Base-by-base conservation (phyloP, 192 early-diverging fungal genomes). In the Backusella macrospora region DNA sequence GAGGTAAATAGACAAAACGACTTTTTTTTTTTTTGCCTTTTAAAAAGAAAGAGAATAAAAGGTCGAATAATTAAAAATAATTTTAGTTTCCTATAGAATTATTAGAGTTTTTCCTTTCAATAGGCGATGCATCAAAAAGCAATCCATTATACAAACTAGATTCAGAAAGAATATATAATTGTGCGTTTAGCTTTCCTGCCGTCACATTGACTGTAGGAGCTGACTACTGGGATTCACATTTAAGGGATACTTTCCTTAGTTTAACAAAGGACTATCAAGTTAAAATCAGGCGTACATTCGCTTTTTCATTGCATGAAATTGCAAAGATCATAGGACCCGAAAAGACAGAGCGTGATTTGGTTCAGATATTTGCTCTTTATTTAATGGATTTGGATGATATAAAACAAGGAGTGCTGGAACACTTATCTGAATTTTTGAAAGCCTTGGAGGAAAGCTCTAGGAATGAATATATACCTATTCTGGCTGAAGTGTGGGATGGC, bases 321-420 rank as follows among this genome's bases (percentile, higher is more conserved):
- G 86, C 88, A 2, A 73, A 73, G 26, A 83, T 89, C 13, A 77
- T 89, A 37, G 88, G 88, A 23, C 80, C 88, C 2, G 81, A 85
- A 18, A 71, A 83, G 34, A 84, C 88, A 0, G 85, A 87, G 67
- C 78, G 81, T 4, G 86, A 87, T 72, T 49, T 89, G n/a, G 79
- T 84, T 0, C 68, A 80, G 45, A 84, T 86, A 10, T 89, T 89
- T 78, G 80, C 86, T 16, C 73, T 80, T 9, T 89, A 84, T 62
- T 68, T 87, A 10, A 76, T 76, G 70, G 88, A 87, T 21, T 65
- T 84, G 47, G 88, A 87, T 40, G 90, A 92, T 46, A 88, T 94
- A 65, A 90, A 91, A 67, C 87, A 90, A 76, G 93, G 86, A 3
- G 87, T 91, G 8, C 65, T 94, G 73, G 85, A 84, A 55, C 85